Base-by-base conservation (phyloP, 1,139 yeast genomes). In the Lodderomyces margitis region DNA sequence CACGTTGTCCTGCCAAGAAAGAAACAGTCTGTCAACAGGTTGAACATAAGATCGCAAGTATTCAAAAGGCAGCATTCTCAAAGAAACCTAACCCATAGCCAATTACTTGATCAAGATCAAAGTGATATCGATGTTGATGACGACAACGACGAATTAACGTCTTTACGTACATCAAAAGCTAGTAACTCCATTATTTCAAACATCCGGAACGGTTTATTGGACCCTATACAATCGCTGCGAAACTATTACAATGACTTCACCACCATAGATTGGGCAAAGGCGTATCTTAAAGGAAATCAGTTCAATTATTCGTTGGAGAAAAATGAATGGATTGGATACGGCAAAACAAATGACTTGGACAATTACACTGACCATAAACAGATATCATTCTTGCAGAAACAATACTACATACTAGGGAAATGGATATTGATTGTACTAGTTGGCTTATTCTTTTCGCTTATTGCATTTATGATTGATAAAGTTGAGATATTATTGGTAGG, bases 261-360 rank as follows among this genome's bases (percentile, higher is more conserved):
- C 19, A 78, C 84, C n/a, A 76, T 79, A n/a, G 86, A 80, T 59
- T 80, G 85, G 85, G 74, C 78, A 3, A 67, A 70, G 34, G 83
- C 81, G 23, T 70, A 70, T 34, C 63, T 77, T 21, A 61, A 64
- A 46, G 76, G 76, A 37, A 75, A 80, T 33, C 61, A 63, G 34
- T 64, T 80, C 40, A 66, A 71, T 47, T 75, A 65, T 48, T 63
- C 65, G 34, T 52, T 80, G 11, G 45, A 48, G 23, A 34, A 44
- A 34, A 58, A 40, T 15, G 21, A 37, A 27, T 48, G 51, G 49
- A 35, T 41, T 9, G 45, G 41, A 10, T 38, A 39, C 19, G 39
- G 24, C 14, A 25, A 36, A 10, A n/a, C 17, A 12, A 23, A 30
- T 31, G 34, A 34, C 20, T 30, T 16, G 12, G 14, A 19, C 10